phyloP scores from a whole-genome alignment of 768 basidiomycete species.

The Auricularia sp. region DNA sequence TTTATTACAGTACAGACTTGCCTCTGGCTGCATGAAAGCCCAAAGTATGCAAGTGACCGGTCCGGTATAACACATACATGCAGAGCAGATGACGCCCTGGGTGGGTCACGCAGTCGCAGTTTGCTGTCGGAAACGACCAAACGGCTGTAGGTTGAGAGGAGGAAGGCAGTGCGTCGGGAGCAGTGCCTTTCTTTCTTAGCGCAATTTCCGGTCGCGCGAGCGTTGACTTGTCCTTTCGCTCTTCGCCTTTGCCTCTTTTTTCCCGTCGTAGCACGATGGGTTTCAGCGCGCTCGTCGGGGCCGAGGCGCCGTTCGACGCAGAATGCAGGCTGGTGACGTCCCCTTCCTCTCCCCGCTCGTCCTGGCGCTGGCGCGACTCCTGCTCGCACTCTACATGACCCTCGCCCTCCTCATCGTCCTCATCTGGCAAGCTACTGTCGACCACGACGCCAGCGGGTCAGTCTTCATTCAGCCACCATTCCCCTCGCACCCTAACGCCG shows the following conservation, averaged over 20 bases:
- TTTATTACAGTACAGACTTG: too few relatives aligned
- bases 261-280: background rate
- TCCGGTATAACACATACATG: too few relatives aligned
- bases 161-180: too few relatives aligned
- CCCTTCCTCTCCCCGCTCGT: conserved; percentile 32
- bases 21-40: too few relatives aligned
- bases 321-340: conserved; percentile 38
- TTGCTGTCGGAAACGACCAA: too few relatives aligned
- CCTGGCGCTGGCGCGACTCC: conserved; percentile 37
- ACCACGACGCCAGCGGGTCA: conserved; percentile 25
- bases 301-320: conserved; percentile 32
- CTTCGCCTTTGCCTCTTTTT: background rate
- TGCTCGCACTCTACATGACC: conserved; percentile 44
- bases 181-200: background rate
- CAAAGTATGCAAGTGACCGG: too few relatives aligned
- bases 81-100: too few relatives aligned
- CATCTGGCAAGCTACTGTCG: conserved; percentile 24
- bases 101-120: too few relatives aligned
- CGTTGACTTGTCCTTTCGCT: background rate
- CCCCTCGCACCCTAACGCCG: background rate
- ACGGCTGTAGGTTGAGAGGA: too few relatives aligned
- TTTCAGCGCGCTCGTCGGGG: conserved; percentile 19
- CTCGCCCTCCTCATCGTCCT: conserved; percentile 31
- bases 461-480: conserved; percentile 4
- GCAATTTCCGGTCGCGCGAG: background rate